Evolutionary conservation across 1,284 basidiomycete genomes (phyloP), one percentile per base, ranked within the genome.

Genomic region (Neolentinus lepideus): DNA sequence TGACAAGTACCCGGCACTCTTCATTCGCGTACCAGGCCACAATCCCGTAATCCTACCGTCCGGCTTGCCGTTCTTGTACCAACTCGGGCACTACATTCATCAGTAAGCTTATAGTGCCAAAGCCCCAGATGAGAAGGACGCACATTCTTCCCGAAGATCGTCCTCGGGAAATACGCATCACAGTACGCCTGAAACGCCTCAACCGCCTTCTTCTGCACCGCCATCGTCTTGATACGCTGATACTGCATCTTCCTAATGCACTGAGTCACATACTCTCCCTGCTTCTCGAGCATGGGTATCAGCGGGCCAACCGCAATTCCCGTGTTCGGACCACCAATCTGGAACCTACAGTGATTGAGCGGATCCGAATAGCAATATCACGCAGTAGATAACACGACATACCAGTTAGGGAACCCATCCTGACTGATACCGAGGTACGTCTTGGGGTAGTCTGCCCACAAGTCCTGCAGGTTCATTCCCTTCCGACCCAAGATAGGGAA

Each of bases 371-470:
- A n/a, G n/a, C n/a, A n/a, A n/a, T n/a, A n/a, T n/a, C n/a, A n/a
- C n/a, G n/a, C n/a, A n/a, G n/a, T n/a, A n/a, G n/a, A n/a, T n/a
- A n/a, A n/a, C n/a, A 71, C 63, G 57, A 76, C 72, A 69, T 82
- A 83, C 73, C 75, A 76, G 64, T 84, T 85, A 22, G 84, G 84
- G 64, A 85, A 84, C 2, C 77, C 79, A 53, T 83, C 79, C 12
- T 77, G 73, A 29, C 77, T 75, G 29, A 84, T 61, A 2, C 75
- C 71, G 9, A 85, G 70, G 63, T 85, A 85, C 11, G 80, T 77
- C 16, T 66, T 62, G 1, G 84, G 81, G 61, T 83, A 73, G 1
- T 80, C 80, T 8, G 66, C 67, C 64, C 78, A 80, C 55, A 75
- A 75, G 3, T 79, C 72, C 53, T 74, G 72, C 2, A 85, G 67